These are phyloP conservation scores for Magnaporthales sp. DNA, from an alignment of 2,329 filamentous ascomycete genomes.

Conservation along the genomic window DNA sequence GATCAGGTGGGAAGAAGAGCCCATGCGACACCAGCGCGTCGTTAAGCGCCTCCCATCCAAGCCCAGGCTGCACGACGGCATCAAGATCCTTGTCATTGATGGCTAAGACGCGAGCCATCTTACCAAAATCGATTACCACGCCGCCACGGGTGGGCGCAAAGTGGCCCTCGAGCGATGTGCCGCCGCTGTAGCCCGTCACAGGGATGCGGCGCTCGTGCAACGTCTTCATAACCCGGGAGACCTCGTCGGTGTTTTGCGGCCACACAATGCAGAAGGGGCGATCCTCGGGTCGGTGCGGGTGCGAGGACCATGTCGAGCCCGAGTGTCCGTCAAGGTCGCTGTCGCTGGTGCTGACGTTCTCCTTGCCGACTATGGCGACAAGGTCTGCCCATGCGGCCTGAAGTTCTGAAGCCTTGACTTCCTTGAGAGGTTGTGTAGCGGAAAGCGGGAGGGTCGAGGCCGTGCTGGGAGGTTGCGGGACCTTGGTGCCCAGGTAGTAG, in stretches of 20 bases:
- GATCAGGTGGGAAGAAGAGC: constrained; percentile 88
- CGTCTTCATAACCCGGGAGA: constrained; percentile 79
- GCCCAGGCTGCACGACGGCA: constrained; percentile 68
- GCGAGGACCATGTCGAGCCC: constrained; percentile 55
- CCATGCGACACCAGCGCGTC: constrained; percentile 64
- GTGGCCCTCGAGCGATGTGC: constrained; percentile 84
- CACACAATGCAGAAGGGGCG: constrained; percentile 65
- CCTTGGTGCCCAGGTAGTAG: constrained; percentile 52
- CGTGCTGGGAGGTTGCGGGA: constrained; percentile 39
- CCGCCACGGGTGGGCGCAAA: constrained; percentile 76
- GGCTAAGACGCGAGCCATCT: constrained; percentile 73
- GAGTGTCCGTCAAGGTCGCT: constrained; percentile 48
- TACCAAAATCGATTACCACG: constrained; percentile 71
- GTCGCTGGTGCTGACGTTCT: constrained; percentile 53
- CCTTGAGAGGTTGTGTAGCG: constrained; percentile 38
- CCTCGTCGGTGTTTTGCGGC: constrained; percentile 70
- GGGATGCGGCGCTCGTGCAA: constrained; percentile 76
- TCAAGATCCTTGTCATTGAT: constrained; percentile 73
- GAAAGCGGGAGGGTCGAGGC: constrained; percentile 51
- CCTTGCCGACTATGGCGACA: constrained; percentile 51
- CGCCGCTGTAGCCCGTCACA: constrained; percentile 79
- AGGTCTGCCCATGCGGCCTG: constrained; percentile 66
- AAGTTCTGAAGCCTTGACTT: constrained; percentile 52
- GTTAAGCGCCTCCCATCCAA: constrained; percentile 82
- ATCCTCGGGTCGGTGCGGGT: constrained; percentile 38